Percentiles rank a stretch among this genome's conserved stretches.
Conservation (phyloP, 2,329 filamentous ascomycete species). For the Orbilia brochopaga region DNA sequence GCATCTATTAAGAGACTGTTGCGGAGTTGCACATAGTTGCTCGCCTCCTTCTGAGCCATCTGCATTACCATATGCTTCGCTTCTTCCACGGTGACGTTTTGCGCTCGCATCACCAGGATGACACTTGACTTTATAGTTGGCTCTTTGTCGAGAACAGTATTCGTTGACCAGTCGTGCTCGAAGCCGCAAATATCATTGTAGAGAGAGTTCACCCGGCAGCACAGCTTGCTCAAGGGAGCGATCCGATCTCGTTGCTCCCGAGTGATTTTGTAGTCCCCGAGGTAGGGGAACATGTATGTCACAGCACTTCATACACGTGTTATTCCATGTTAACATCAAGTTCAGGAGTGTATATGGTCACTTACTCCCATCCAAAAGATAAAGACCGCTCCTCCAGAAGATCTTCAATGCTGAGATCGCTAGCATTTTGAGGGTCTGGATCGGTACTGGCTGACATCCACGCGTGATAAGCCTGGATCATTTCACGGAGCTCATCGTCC, state of each 20-base stretch:
- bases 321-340: background rate
- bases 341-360: background rate
- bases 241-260: background rate
- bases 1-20: background rate
- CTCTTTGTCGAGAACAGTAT: background rate
- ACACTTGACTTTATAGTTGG: background rate
- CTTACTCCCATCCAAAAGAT: background rate
- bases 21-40: background rate
- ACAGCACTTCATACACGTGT: background rate
- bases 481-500: background rate
- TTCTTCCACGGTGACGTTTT: constrained; percentile 1
- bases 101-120: background rate
- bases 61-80: constrained; percentile 9
- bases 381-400: background rate
- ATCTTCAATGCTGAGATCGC: background rate
- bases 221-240: background rate
- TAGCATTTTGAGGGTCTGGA: background rate
- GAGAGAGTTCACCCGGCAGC: background rate
- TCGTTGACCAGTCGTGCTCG: background rate
- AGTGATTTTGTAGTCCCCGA: background rate
- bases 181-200: background rate
- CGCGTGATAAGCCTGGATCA: background rate
- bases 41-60: background rate
- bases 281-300: background rate
- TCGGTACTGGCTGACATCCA: background rate